These are phyloP conservation scores for Filobasidium uniguttulatum DNA, from an alignment of 1,284 basidiomycete genomes.

Conservation along the genomic window DNA sequence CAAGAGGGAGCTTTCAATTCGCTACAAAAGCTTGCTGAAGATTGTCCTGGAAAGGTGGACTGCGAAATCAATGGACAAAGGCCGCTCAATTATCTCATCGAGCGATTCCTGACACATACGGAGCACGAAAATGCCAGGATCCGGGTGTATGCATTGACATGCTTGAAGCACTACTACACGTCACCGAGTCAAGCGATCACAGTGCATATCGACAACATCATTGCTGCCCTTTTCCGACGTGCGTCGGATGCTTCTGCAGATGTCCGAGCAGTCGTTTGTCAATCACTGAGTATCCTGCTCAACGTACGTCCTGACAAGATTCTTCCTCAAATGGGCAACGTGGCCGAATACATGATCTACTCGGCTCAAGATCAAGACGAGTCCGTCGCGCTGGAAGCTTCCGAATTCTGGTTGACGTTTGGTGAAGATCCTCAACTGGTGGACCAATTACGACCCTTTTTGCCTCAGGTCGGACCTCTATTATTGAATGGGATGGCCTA, in stretches of 20 bases:
- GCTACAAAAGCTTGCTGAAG: constrained; percentile 90
- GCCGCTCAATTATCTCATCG: constrained; percentile 85
- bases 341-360: constrained; percentile 98
- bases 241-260: constrained; percentile 86
- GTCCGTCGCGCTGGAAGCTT: constrained; percentile 86
- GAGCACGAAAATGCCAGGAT: constrained; percentile 75
- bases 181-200: constrained; percentile 69
- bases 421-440: constrained; percentile 83
- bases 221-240: constrained; percentile 82
- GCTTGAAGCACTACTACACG: constrained; percentile 83
- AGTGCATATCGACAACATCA: constrained; percentile 83
- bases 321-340: constrained; percentile 86
- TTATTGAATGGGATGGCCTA: constrained; percentile 95
- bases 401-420: constrained; percentile 99
- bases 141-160: constrained; percentile 84
- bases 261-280: constrained; percentile 89
- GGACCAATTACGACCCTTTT: constrained; percentile 67
- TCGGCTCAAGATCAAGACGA: constrained; percentile 85
- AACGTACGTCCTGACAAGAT: constrained; percentile 89
- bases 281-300: constrained; percentile 84
- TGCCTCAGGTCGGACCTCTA: constrained; percentile 79
- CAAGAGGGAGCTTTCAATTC: constrained; percentile 93
- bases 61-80: constrained; percentile 75
- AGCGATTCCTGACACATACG: constrained; percentile 77
- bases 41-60: constrained; percentile 90